phyloP scores from a whole-genome alignment of 371 early-diverging fungal species.

The Apophysomyces variabilis region DNA sequence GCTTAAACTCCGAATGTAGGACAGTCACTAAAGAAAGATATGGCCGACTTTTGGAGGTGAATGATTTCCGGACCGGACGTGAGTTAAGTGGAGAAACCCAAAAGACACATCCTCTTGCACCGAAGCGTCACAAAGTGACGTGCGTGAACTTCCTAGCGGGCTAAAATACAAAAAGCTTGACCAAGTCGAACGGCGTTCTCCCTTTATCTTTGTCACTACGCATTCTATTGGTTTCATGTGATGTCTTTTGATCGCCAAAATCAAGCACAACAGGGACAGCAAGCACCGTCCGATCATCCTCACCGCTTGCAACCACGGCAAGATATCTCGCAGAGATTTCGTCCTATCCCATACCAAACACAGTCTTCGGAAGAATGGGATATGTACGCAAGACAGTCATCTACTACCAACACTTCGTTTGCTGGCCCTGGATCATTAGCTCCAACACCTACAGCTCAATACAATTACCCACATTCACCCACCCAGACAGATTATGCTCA shows the following conservation, averaged over 20 bases:
- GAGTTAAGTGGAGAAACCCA: no score
- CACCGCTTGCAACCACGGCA: constrained; percentile 3
- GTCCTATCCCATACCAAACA: constrained; percentile 6
- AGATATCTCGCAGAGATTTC: constrained; percentile 12
- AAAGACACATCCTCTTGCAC: neutral
- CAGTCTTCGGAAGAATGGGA: constrained; percentile 22
- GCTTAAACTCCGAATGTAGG: no score
- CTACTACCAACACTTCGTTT: constrained; percentile 12
- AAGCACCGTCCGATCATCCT: constrained; percentile 26
- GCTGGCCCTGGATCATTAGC: constrained; percentile 20
- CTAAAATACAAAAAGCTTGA: constrained; percentile 5
- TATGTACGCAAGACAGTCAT: constrained; percentile 16
- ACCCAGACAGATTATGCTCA: constrained; percentile 16
- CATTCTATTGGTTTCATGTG: constrained; percentile 18
- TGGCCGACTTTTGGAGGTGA: neutral
- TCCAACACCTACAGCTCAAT: constrained; percentile 15
- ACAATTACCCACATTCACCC: constrained; percentile 15
- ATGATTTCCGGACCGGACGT: neutral
- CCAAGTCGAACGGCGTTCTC: constrained; percentile 7
- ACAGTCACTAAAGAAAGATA: no score
- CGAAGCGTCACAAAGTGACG: constrained; percentile 35
- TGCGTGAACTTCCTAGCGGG: constrained; percentile 14
- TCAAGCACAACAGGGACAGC: constrained; percentile 33
- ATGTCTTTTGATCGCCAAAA: constrained; percentile 45
- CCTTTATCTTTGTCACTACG: constrained; percentile 2